Base-by-base conservation (phyloP, 129 eudicot genomes). In the Calendula officinalis region DNA sequence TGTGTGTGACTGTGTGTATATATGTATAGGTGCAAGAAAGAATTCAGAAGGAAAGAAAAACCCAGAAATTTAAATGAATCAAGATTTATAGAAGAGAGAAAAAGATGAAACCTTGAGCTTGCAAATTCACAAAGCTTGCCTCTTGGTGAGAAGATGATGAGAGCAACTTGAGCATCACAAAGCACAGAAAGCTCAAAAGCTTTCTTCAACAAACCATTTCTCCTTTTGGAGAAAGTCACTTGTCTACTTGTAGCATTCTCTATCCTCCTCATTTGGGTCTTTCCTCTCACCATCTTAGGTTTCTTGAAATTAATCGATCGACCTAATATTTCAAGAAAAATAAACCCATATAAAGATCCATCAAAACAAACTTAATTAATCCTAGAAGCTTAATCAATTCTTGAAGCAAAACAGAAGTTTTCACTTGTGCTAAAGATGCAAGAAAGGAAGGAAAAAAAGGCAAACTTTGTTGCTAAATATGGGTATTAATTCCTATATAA, bases 71-170 rank as follows among this genome's bases (percentile, higher is more conserved):
- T 16, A n/a, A 55, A 53, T 71, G 35, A 55, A 56, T 69, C 47
- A 45, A 66, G 68, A 66, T 57, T 45, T 41, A 72, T 16, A 72
- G 54, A 43, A 30, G 57, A 63, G 64, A 17, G 64, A 59, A 66
- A 48, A 66, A 48, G 73, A 48, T 74, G 48, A 66, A 67, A 90
- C 97, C 91, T 83, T n/a, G 86, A 72, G 64, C 95, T 90, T 15
- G 97, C 85, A 67, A 90, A 90, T 80, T 90, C 97, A 80, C 84
- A 84, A 55, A 90, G 95, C 42, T 84, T 86, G 61, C 97, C 97
- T 77, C 94, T 80, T 3, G 95, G 89, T 38, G 97, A 91, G 75
- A 91, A 91, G 80, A 91, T 84, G 11, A 91, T 77, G 68, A 88
- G 78, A 13, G 84, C 96, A 64, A 88, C 96, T 55, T 87, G 80